Evolutionary conservation across 768 basidiomycete genomes (phyloP).

Genomic region (Flagelloscypha sp.): DNA sequence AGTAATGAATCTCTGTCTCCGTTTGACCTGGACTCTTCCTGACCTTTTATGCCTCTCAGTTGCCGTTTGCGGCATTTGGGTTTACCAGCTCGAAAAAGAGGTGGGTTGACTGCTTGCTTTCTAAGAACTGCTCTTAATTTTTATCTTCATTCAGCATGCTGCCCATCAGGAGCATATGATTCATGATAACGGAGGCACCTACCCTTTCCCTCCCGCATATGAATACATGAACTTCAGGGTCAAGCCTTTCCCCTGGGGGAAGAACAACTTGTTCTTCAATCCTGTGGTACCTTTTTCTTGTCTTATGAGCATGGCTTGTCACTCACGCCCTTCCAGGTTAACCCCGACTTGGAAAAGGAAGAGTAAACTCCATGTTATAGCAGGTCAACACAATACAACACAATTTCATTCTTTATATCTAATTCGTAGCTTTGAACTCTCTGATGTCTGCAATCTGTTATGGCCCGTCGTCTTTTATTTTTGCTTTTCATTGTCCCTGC

Average conservation of each 20-base stretch:
- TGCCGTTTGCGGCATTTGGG: constrained; percentile 42
- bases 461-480: no score
- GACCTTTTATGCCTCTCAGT: constrained; percentile 22
- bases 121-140: constrained; percentile 4
- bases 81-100: constrained; percentile 46
- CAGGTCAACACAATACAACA: no score
- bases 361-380: no score
- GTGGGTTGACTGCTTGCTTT: no score
- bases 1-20: constrained; percentile 37
- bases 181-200: constrained; percentile 62
- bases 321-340: no score
- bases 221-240: constrained; percentile 68
- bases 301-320: no score
- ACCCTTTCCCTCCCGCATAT: constrained; percentile 64
- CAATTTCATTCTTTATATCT: no score
- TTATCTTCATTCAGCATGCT: constrained; percentile 44
- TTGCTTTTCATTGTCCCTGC: no score
- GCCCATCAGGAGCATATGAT: constrained; percentile 65
- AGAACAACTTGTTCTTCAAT: constrained; percentile 79
- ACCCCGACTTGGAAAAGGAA: no score
- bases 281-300: constrained; percentile 49
- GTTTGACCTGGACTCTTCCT: constrained; percentile 9
- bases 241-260: constrained; percentile 84
- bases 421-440: no score
- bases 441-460: no score